Evolutionary conservation across 441 rosid species (phyloP).

Genomic region (Populus hybrid): DNA sequence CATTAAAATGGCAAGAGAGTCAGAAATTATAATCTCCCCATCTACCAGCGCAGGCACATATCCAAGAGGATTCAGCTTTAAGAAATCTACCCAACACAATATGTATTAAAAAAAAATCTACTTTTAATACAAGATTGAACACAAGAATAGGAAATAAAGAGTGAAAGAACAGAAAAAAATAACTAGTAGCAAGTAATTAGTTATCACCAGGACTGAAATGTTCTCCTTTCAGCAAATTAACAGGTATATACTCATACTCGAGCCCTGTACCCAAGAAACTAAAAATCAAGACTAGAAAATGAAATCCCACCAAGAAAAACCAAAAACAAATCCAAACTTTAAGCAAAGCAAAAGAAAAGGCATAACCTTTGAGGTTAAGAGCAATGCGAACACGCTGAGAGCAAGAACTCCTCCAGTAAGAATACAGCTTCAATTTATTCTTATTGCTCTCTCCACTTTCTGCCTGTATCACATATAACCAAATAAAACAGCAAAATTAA

Average conservation of each 20-base stretch:
- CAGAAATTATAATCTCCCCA: conserved; percentile 64
- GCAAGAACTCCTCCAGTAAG: conserved; percentile 48
- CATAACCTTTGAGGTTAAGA: conserved; percentile 48
- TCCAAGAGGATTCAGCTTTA: conserved; percentile 72
- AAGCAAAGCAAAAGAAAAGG: background rate
- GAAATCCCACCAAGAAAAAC: background rate
- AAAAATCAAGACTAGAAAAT: background rate
- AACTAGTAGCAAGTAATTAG: background rate
- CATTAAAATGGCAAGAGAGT: conserved; percentile 81
- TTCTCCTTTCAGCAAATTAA: conserved; percentile 50
- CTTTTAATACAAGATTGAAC: background rate
- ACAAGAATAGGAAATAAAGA: background rate
- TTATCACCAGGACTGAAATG: conserved; percentile 51
- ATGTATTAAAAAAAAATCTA: background rate
- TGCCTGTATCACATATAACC: conserved; percentile 3
- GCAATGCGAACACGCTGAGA: conserved; percentile 45
- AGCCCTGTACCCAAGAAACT: conserved; percentile 31
- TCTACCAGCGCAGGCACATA: conserved; percentile 75
- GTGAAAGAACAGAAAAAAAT: background rate
- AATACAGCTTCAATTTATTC: conserved; percentile 39
- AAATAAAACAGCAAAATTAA: background rate
- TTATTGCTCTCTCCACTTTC: background rate
- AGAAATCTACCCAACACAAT: conserved; percentile 41
- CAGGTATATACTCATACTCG: conserved; percentile 57
- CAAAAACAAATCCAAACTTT: background rate